Evolutionary conservation across 2,329 filamentous ascomycete genomes (phyloP), one percentile per base, ranked within the genome.

Genomic region (Aspergillus ochraceoroseus): DNA sequence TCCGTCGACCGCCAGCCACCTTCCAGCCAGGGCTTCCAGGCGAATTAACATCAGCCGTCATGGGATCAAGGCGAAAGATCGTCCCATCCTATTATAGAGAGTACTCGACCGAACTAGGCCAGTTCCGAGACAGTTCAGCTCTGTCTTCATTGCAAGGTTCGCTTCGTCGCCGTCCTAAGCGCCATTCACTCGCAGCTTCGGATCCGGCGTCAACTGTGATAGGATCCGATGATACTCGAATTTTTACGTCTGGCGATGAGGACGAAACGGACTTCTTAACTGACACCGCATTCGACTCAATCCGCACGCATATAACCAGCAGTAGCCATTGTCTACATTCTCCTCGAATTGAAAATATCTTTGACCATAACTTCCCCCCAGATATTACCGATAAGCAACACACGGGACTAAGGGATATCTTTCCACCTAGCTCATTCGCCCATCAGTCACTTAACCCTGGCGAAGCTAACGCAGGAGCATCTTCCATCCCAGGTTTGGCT

Each of bases 321-420:
- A 75, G 71, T 38, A 68, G 65, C 53, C 73, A 70, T 40, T 73
- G 71, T 28, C 64, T 71, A 44, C 70, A 75, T 52, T 74, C 75
- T 29, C 71, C 76, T 46, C 73, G 73, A 33, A 79, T 82, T 43
- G 76, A 82, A 52, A 78, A 75, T 7, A 79, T 82, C 52, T 82
- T 82, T 57, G 75, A 80, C 57, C 75, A 77, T 53, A 71, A 70
- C 35, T 67, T 66, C 44, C 47, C 58, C 5, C 55, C 63, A 11
- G 53, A 57, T 18, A 34, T 55, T 31, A 62, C 59, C 32, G 68
- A 69, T 47, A 56, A 64, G 46, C 71, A 66, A 51, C 52, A 70
- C 36, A 59, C 66, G 38, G 64, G 65, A 40, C 59, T 76, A 31
- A 66, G 70, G 43, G 70, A 75, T 49, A 61, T 75, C 12, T 61